Percentiles rank a stretch among this genome's conserved stretches.
Conservation (phyloP, 1,284 basidiomycete species). For the Heliocybe sulcata region DNA sequence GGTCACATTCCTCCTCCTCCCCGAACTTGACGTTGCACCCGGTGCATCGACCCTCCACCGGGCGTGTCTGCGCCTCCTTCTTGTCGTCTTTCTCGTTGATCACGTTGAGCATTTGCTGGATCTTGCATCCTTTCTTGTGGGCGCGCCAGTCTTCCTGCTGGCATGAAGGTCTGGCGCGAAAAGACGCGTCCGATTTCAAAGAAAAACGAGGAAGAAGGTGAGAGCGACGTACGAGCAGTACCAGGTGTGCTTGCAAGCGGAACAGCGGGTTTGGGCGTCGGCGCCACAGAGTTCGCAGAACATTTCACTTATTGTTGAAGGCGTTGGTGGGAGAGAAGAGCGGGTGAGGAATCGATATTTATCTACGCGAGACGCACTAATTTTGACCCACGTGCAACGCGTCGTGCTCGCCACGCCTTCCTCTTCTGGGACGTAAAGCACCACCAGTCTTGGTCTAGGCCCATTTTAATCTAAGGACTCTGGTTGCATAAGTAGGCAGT, state of each 20-base stretch:
- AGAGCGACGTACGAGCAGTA: constrained; percentile 16
- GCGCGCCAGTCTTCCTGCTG: constrained; percentile 23
- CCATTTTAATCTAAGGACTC: no score
- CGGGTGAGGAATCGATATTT: neutral
- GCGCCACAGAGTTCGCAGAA: constrained; percentile 10
- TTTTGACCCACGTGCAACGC: no score
- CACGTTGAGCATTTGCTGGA: constrained; percentile 22
- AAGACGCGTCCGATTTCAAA: no score
- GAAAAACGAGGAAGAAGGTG: neutral
- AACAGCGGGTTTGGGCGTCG: constrained; percentile 11
- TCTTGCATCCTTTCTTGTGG: constrained; percentile 28
- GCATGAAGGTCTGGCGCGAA: constrained; percentile 12
- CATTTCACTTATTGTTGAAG: neutral
- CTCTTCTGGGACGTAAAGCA: no score
- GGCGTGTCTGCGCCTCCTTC: constrained; percentile 15
- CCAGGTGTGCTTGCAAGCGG: constrained; percentile 12
- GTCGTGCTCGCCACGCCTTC: no score
- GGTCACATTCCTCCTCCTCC: constrained; percentile 15
- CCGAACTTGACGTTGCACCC: constrained; percentile 24
- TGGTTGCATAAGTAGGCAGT: no score
- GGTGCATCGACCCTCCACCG: constrained; percentile 26
- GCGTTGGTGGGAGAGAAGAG: neutral
- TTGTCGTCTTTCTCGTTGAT: constrained; percentile 16
- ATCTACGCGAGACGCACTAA: no score
- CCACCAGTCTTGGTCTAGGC: no score